Base-by-base conservation (phyloP, 2,329 filamentous ascomycete species). In the Dactylellina sp. region DNA sequence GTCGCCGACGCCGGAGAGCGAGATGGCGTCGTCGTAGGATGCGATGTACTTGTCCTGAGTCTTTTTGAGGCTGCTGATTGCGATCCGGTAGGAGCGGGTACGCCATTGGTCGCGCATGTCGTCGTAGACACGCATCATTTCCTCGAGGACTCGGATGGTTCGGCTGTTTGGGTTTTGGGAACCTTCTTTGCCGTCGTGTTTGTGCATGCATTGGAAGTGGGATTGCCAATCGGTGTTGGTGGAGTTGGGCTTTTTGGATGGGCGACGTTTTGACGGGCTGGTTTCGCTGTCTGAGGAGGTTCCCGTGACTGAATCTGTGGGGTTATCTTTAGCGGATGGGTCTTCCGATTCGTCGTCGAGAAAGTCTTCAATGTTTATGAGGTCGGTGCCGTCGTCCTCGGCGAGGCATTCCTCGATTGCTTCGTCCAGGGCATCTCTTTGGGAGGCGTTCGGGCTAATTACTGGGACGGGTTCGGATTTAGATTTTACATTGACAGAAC, bases 71-170 rank as follows among this genome's bases (percentile, higher is more conserved):
- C 87, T 90, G n/a, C 84, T 83, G 57, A 96, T 90, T 11, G 87
- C 92, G 79, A 89, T 91, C 35, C 91, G 88, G 80, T 97, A 97
- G 2, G 90, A 89, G 0, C 86, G 82, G 0, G 85, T 85, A 1
- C 92, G 88, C 91, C 91, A 97, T 37, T 88, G 85, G 78, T 97
- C 93, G 40, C 88, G 85, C n/a, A 86, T 87, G 5, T 89, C 85
- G 2, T 86, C 86, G 80, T 97, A 96, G 80, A 94, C 90, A 60
- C 89, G 86, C 44, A 87, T 85, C 91, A 97, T 93, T 76, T 90
- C 84, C 77, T 92, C 24, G 35, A 77, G 50, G 1, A 95, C 83
- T 50, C 90, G 86, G 56, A 97, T 93, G 0, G 91, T 96, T 11
- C 86, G 83, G 0, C 84, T 83, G 79, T 97, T 98, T 0, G 92